Base-by-base conservation (phyloP, 139 green algal species). In the Micractinium conductrix region DNA sequence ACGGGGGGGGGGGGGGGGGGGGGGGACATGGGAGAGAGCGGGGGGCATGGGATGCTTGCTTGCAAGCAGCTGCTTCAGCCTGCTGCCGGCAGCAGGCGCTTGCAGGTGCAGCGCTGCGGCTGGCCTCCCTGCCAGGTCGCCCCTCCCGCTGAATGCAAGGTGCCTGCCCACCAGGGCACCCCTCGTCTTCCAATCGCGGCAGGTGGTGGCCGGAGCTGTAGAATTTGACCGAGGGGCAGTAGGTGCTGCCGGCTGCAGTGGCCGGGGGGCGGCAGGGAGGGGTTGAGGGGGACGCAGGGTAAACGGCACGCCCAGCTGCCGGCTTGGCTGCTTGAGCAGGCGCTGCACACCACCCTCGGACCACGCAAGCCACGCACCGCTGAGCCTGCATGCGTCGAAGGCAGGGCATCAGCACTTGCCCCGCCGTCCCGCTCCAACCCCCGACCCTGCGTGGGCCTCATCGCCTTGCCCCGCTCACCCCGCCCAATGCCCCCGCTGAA, bases 181-280 rank as follows among this genome's bases (percentile, higher is more conserved):
- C 12, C 75, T 58, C 55, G 4, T 81, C 75, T 26, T 81, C 75
- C 28, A 81, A 1, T 9, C 60, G 53, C 5, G 75, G 75, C 26
- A 81, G 53, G 53, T 81, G 75, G 55, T 81, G 75, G 75, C 75
- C 75, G 1, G 75, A 37, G 22, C 37, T 58, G 75, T 81, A 81
- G 8, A 71, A 40, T 55, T 81, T 81, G 75, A 81, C 38, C 0
- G 75, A 37, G 22, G 75, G 75, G 75, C 75, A 81, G 55, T 70
- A 71, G 22, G 30, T 30, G 53, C 37, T n/a, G 75, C 75, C 75
- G 71, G 74, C 33, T 6, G 37, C 3, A 55, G 26, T 8, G 22
- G 21, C 10, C 33, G 22, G 63, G 30, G 10, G 63, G 63, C 10
- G 10, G n/a, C 6, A 37, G 24, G 22, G 4, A 2, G 24, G 8